Conservation (phyloP, 1,284 basidiomycete species). For the Ganoderma multipileum region DNA sequence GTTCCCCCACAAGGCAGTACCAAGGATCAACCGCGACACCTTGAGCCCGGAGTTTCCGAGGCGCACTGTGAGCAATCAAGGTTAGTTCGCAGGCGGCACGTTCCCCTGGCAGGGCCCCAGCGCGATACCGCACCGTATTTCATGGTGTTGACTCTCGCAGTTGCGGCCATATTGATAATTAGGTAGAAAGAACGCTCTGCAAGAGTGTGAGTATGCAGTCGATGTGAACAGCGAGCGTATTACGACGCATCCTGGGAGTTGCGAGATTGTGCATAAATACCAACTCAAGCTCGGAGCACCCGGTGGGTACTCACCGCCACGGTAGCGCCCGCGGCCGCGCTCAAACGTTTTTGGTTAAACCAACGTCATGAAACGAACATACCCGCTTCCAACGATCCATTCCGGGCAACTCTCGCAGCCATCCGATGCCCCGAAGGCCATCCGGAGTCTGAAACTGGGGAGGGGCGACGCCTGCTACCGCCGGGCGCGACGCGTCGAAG, state of each 20-base stretch:
- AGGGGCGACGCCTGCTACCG: no score
- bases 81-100: neutral
- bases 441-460: neutral
- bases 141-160: neutral
- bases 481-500: no score
- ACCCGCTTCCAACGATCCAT: neutral
- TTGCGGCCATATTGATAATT: neutral
- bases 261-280: neutral
- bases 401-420: neutral
- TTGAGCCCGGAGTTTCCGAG: constrained; percentile 6
- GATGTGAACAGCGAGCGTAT: no score
- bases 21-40: neutral
- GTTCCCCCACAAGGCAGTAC: neutral
- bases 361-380: neutral
- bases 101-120: no score
- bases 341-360: neutral
- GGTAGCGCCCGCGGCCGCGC: neutral
- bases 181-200: no score
- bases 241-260: no score
- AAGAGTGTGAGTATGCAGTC: no score
- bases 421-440: neutral
- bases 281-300: neutral
- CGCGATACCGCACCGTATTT: neutral
- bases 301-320: neutral
- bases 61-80: neutral